Conservation (phyloP, 2,329 filamentous ascomycete genomes). For the Chrysoporthe puriensis region DNA sequence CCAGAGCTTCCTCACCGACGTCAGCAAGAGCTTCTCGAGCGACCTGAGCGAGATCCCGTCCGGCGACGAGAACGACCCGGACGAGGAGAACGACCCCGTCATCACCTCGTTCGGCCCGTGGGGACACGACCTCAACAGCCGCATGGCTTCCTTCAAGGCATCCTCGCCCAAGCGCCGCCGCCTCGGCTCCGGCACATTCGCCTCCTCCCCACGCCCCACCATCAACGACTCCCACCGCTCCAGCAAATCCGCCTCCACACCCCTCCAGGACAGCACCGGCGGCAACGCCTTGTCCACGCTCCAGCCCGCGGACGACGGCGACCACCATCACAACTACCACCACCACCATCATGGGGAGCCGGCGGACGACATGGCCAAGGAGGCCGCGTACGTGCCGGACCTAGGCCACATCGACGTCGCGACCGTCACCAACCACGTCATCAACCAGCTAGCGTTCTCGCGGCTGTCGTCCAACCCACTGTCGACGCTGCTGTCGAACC, state of each 20-base stretch:
- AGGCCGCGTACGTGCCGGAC: constrained; percentile 42
- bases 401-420: constrained; percentile 42
- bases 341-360: not conserved
- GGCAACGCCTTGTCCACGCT: constrained; percentile 20
- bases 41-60: constrained; percentile 55
- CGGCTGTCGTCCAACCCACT: constrained; percentile 89
- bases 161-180: constrained; percentile 59
- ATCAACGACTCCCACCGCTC: constrained; percentile 34
- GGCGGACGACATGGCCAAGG: constrained; percentile 33
- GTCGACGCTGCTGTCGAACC: constrained; percentile 84
- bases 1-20: constrained; percentile 54
- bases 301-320: constrained; percentile 9
- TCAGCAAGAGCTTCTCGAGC: constrained; percentile 59
- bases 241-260: constrained; percentile 35
- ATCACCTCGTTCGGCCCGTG: constrained; percentile 91
- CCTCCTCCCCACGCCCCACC: constrained; percentile 31
- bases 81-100: constrained; percentile 90
- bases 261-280: constrained; percentile 15
- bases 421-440: constrained; percentile 78
- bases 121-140: constrained; percentile 80
- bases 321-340: no score
- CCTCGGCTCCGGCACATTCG: constrained; percentile 26
- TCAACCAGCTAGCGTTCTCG: constrained; percentile 95
- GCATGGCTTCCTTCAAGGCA: constrained; percentile 77
- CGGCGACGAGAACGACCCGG: constrained; percentile 77